Conservation (phyloP, 768 basidiomycete species). For the Albatrellus ellisii region DNA sequence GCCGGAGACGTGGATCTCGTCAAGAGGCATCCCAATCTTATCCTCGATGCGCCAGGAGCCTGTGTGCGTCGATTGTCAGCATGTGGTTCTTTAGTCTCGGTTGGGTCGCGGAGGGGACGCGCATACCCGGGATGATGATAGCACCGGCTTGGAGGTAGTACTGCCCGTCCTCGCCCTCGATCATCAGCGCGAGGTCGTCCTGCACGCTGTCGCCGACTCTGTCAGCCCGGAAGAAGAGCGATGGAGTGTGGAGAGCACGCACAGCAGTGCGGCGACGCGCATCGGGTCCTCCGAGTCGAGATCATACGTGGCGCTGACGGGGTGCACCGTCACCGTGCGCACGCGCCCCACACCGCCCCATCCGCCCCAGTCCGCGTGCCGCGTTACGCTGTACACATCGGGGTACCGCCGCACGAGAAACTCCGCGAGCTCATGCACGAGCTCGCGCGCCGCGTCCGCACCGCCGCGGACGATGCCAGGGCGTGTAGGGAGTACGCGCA, state of each 20-base stretch:
- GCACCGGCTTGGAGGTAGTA: slow-evolving; percentile 70
- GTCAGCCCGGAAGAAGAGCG: slow-evolving; percentile 14
- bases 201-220: slow-evolving; percentile 10
- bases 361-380: background rate
- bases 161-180: slow-evolving; percentile 45
- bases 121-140: slow-evolving; percentile 47
- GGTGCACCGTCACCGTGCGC: slow-evolving; percentile 35
- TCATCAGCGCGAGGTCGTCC: slow-evolving; percentile 16
- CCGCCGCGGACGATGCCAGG: slow-evolving; percentile 22
- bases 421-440: slow-evolving; percentile 59
- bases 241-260: slow-evolving; percentile 17
- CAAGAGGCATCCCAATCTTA: slow-evolving; percentile 59
- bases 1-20: slow-evolving; percentile 60
- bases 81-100: background rate
- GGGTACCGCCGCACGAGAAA: slow-evolving; percentile 15
- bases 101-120: background rate
- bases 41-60: slow-evolving; percentile 70
- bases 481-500: slow-evolving; percentile 40
- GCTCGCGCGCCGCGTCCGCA: slow-evolving; percentile 45
- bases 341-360: slow-evolving; percentile 27
- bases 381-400: slow-evolving; percentile 6
- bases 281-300: slow-evolving; percentile 44
- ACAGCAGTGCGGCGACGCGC: slow-evolving; percentile 50
- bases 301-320: slow-evolving; percentile 34
- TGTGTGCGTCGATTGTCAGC: slow-evolving; percentile 15